Evolutionary conservation across 768 basidiomycete genomes (phyloP).

Genomic region (Cystofilobasidium ferigula): DNA sequence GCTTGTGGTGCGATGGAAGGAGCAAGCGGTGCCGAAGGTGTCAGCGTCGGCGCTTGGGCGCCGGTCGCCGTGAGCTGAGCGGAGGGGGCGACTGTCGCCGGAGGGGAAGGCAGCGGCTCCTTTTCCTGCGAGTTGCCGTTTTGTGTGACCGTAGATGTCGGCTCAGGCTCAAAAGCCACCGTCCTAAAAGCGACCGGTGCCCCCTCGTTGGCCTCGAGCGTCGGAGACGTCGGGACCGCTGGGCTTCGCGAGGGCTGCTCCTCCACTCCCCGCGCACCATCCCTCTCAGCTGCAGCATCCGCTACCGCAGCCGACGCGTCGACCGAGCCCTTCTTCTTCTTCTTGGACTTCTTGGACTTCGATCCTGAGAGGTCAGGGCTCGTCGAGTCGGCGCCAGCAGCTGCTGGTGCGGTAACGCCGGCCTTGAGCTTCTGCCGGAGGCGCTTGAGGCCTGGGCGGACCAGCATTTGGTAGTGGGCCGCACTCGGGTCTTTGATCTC

Average conservation of each 20-base stretch:
- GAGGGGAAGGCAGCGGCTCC: no score
- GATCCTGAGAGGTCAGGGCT: background rate
- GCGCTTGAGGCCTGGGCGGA: background rate
- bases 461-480: background rate
- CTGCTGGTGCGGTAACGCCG: background rate
- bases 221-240: no score
- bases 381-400: background rate
- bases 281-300: background rate
- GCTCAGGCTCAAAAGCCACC: no score
- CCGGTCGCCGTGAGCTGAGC: no score
- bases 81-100: no score
- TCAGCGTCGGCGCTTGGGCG: no score
- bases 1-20: no score
- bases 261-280: background rate
- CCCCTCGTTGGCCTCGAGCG: no score
- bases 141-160: no score
- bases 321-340: slow-evolving; percentile 8
- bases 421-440: slow-evolving; percentile 2
- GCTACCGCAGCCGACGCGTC: background rate
- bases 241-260: background rate
- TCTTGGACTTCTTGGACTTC: background rate
- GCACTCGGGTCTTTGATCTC: background rate
- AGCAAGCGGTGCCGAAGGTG: no score
- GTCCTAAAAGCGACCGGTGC: no score
- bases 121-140: no score